These are phyloP conservation scores for Larix sibirica DNA, from an alignment of 83 land plant genomes.

Conservation along the genomic window DNA sequence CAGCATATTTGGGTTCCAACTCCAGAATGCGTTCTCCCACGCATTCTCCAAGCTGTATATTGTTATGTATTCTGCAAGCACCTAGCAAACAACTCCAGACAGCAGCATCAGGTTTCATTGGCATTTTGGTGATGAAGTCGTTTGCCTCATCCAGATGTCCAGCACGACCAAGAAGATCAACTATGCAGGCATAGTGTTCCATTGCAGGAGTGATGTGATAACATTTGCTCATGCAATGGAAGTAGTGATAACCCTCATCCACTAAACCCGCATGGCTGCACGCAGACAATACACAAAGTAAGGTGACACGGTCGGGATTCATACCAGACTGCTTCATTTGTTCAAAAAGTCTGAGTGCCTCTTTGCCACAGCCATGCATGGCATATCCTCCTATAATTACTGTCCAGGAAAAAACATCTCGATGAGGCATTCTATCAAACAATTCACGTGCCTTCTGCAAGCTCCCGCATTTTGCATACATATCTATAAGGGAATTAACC, in stretches of 20 bases:
- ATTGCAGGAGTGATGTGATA: constrained; percentile 19
- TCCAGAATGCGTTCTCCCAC: constrained; percentile 25
- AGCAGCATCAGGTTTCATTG: constrained; percentile 22
- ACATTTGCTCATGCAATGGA: constrained; percentile 17
- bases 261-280: constrained; percentile 25
- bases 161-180: constrained; percentile 28
- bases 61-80: constrained; percentile 22
- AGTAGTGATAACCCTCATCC: constrained; percentile 9
- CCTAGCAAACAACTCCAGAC: constrained; percentile 28
- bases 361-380: constrained; percentile 22
- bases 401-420: neutral
- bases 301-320: constrained; percentile 15
- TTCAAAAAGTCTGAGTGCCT: constrained; percentile 10
- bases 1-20: constrained; percentile 31
- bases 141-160: constrained; percentile 27
- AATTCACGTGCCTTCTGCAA: neutral
- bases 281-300: constrained; percentile 13
- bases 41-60: constrained; percentile 17
- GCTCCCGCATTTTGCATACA: constrained; percentile 11
- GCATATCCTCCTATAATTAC: constrained; percentile 11
- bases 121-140: constrained; percentile 25
- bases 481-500: neutral
- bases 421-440: neutral
- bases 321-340: constrained; percentile 12
- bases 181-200: constrained; percentile 34